These are phyloP conservation scores for Delitschia confertaspora DNA, from an alignment of 495 filamentous ascomycete genomes.

Conservation along the genomic window DNA sequence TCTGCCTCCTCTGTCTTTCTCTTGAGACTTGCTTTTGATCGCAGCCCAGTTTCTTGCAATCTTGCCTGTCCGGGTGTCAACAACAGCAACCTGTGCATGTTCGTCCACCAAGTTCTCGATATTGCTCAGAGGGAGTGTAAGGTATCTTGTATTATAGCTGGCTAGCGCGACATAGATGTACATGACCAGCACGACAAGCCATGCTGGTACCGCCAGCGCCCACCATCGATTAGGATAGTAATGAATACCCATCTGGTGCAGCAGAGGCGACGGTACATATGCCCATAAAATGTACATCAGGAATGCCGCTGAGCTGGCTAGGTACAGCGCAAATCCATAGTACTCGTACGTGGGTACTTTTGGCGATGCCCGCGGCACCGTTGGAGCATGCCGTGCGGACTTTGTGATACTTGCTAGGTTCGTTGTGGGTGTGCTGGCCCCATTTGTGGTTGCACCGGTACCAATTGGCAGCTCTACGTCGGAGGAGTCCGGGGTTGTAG, in stretches of 20 bases:
- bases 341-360: conserved; percentile 98
- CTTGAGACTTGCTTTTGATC: conserved; percentile 44
- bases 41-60: conserved; percentile 36
- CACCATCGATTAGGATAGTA: conserved; percentile 98
- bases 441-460: conserved; percentile 10
- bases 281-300: conserved; percentile 90
- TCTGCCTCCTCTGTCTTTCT: conserved; percentile 40
- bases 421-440: conserved; percentile 39
- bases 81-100: conserved; percentile 71
- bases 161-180: conserved; percentile 95
- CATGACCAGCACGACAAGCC: conserved; percentile 76
- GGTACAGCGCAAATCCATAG: conserved; percentile 94
- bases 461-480: conserved; percentile 61
- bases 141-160: conserved; percentile 76
- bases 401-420: conserved; percentile 53
- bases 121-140: conserved; percentile 71
- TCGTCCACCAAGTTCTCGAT: conserved; percentile 91
- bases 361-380: conserved; percentile 77
- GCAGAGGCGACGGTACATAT: conserved; percentile 81
- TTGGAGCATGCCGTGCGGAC: conserved; percentile 54
- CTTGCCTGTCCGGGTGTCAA: conserved; percentile 57
- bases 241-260: conserved; percentile 86
- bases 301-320: conserved; percentile 71
- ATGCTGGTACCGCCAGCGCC: conserved; percentile 83
- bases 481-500: conserved; percentile 83